Evolutionary conservation across 2,329 filamentous ascomycete genomes (phyloP), one percentile per base, ranked within the genome.

Genomic region (Phyllosticta citrichinensis): DNA sequence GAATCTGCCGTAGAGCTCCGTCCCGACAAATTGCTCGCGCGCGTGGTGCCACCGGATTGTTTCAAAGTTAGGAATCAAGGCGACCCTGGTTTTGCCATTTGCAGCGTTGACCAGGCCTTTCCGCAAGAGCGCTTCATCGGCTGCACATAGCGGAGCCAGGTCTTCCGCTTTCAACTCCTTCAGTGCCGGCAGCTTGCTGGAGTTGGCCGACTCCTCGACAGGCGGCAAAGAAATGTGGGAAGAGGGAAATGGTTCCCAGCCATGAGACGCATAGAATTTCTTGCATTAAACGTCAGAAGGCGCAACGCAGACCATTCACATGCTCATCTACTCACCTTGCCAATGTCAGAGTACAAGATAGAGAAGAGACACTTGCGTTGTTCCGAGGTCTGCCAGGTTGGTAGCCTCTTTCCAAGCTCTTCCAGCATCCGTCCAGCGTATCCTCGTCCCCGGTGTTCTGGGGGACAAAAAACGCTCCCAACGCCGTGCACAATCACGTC

Each of bases 21-120:
- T 79, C 5, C 82, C 83, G 68, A 93, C 86, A 71, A 88, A 94
- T 56, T 91, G 85, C 74, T 96, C 91, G 56, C 93, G 84, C 62
- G 86, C 84, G 71, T 90, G 84, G 72, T 93, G 87, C 90, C 90
- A 95, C 63, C 81, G 75, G 65, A 91, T 81, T 6, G 85, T 84
- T 61, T 87, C 82, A 63, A 83, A 73, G 67, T 90, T 83, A 0
- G 90, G 89, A 55, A 85, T 66, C 64, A 92, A 76, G 51, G 89
- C 88, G 51, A 94, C 81, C 27, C 55, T 56, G 14, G 77, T 81
- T 65, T 79, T 77, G 62, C 75, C 69, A 64, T 68, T 68, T 70
- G 68, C 66, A 68, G 67, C 67, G 63, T 66, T 66, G 20, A 73
- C 65, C n/a, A 91, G 75, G 10, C 77, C 77, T 12, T 73, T 70